A percentile compares a stretch with the other conserved stretches of the same genome.
These are phyloP conservation scores for Avena insularis DNA, from an alignment of 176 grass and related monocot species.

Conservation along the genomic window DNA sequence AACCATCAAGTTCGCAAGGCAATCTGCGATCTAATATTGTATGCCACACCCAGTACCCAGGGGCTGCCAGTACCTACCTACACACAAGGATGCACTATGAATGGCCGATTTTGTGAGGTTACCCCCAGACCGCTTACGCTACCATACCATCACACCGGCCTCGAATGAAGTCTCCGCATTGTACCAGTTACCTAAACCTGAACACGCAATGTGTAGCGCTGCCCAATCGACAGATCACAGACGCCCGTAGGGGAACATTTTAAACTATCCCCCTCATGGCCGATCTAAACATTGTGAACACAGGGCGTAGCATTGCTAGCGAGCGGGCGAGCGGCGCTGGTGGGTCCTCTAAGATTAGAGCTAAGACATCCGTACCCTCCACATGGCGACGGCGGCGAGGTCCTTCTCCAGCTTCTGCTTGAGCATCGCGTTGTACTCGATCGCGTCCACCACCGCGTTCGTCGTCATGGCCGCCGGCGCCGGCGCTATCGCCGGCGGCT, in stretches of 20 bases:
- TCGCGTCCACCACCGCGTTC: conserved; percentile 56
- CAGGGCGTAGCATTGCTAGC: neutral
- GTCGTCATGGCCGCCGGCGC: neutral
- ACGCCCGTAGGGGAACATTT: neutral
- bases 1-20: neutral
- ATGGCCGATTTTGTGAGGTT: neutral
- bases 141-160: neutral
- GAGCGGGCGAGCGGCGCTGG: neutral
- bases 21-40: neutral
- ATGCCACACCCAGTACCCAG: neutral
- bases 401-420: conserved; percentile 94
- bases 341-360: neutral
- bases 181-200: neutral
- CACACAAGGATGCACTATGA: neutral
- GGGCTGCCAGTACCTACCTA: neutral
- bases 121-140: neutral
- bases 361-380: conserved; percentile 55
- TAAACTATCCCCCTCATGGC: neutral
- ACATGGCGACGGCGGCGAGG: conserved; percentile 87
- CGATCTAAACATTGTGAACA: conserved; percentile 16
- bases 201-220: too few relatives aligned
- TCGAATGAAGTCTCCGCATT: too few relatives aligned
- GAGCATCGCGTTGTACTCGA: conserved; percentile 77
- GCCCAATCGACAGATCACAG: neutral
- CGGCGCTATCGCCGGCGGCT: neutral